Evolutionary conservation across 371 early-diverging fungal genomes (phyloP), one percentile per base, ranked within the genome.

Genomic region (Saksenaea oblongispora): DNA sequence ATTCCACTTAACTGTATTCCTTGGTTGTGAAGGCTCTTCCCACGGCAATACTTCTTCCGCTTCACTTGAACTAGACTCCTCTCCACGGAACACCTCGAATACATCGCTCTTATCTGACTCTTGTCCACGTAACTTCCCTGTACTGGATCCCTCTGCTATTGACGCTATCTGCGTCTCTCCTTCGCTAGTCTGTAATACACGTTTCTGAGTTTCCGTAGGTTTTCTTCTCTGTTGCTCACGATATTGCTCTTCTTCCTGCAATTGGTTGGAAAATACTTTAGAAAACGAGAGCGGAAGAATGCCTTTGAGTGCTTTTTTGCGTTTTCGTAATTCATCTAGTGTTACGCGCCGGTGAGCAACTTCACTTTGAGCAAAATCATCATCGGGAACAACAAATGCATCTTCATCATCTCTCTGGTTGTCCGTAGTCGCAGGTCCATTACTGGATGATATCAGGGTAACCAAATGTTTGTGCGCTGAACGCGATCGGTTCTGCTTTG

Each of bases 221-320:
- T 22, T 47, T 11, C 22, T 47, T 10, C 51, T 17, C 24, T 22
- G 17, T 22, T 47, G 51, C 18, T 47, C 51, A 22, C 51, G 51
- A 11, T 8, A 47, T 24, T 56, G 27, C 26, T 58, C 58, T 39
- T 58, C 58, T 22, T 58, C 58, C 14, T 58, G 39, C 1, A 58
- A 35, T 34, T 58, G 34, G 8, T 34, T 39, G 8, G 26, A 35
- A 37, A 34, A 58, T 1, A 58, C 58, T 24, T 58, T 58, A 22
- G 58, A 37, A 18, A 58, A 58, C 18, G 58, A 58, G 5, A 26
- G 39, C 8, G 58, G 58, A 13, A 58, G 58, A 27, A 58, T 39
- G 9, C 58, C 58, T 14, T 41, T 35, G 39, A 58, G 58, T 15
- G 58, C 58, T 24, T 39, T 58, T 34, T 39, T 35, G n/a, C 58